These are phyloP conservation scores for Hypomyces perniciosus DNA, from an alignment of 2,329 filamentous ascomycete species.

Conservation along the genomic window DNA sequence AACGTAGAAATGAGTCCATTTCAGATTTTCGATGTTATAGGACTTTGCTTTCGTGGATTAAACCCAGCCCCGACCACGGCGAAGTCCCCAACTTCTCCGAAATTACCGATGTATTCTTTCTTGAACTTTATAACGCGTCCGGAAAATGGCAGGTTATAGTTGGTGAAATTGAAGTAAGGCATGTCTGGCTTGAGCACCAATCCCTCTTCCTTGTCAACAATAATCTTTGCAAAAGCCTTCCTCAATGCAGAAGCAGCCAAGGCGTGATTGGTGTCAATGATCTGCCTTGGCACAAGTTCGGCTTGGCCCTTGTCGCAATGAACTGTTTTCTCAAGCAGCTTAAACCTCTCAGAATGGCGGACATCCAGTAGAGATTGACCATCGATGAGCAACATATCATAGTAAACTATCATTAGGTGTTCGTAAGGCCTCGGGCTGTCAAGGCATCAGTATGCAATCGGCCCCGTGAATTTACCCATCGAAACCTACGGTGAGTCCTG, in stretches of 20 bases:
- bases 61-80: slow-evolving; percentile 71
- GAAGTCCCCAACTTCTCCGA: slow-evolving; percentile 81
- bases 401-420: slow-evolving; percentile 58
- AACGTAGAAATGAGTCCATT: slow-evolving; percentile 77
- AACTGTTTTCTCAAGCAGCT: slow-evolving; percentile 51
- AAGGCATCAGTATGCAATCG: not conserved
- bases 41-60: slow-evolving; percentile 55
- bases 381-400: slow-evolving; percentile 51
- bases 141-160: slow-evolving; percentile 30
- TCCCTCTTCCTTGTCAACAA: slow-evolving; percentile 65
- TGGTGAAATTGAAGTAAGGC: slow-evolving; percentile 62
- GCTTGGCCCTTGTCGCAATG: slow-evolving; percentile 52
- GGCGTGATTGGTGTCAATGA: slow-evolving; percentile 57
- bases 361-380: slow-evolving; percentile 43
- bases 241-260: slow-evolving; percentile 51
- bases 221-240: slow-evolving; percentile 60
- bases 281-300: slow-evolving; percentile 58
- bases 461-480: not conserved
- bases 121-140: slow-evolving; percentile 74
- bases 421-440: slow-evolving; percentile 43
- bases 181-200: slow-evolving; percentile 75
- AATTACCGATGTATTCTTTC: slow-evolving; percentile 71
- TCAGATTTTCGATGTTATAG: slow-evolving; percentile 47
- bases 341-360: slow-evolving; percentile 54
- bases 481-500: slow-evolving; percentile 59